Evolutionary conservation across 2,329 filamentous ascomycete species (phyloP), one percentile per base, ranked within the genome.

Genomic region (Monilinia polystroma): DNA sequence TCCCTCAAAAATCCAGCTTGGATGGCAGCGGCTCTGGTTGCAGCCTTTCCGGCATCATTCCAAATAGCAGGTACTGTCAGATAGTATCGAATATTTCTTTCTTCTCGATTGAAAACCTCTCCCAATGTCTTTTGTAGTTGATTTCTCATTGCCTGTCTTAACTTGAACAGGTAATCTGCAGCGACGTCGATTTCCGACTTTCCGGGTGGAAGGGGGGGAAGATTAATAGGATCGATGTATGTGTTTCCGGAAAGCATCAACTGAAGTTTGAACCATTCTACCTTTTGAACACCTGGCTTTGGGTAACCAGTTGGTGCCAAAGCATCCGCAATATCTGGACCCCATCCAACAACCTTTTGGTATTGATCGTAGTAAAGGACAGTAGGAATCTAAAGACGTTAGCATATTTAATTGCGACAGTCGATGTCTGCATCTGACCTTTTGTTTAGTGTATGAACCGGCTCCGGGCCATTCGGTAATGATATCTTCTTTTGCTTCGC

Each of bases 351-450:
- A 59, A 99, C 95, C 80, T 98, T 97, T 77, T 99, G 95, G 79
- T 97, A 97, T 80, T 98, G 94, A 77, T 99, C 95, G 78, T 99
- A 99, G 83, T 99, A 99, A 69, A 99, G 86, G n/a, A 99, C 95
- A 18, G 95, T 98, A 20, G 95, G 95, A 74, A 99, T 98, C 95
- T 96, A 75, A 32, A 47, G 23, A 64, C 53, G 68, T 77, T 66
- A 76, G 72, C 63, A 51, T 52, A 35, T 20, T 45, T 62, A 11
- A 29, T 35, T 68, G 32, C 49, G 35, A 55, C 67, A 20, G 8
- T 23, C 7, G 7, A 55, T 18, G 41, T 53, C 26, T 58, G 38
- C 60, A 59, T 68, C 78, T 56, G 78, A 96, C 94, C 90, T 99
- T 99, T 81, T 99, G 95, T 81, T 98, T 98, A 62, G 95, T 97